Evolutionary conservation across 202 grass and related monocot species (phyloP), one percentile per base, ranked within the genome.

Genomic region (Zoysia matrella): DNA sequence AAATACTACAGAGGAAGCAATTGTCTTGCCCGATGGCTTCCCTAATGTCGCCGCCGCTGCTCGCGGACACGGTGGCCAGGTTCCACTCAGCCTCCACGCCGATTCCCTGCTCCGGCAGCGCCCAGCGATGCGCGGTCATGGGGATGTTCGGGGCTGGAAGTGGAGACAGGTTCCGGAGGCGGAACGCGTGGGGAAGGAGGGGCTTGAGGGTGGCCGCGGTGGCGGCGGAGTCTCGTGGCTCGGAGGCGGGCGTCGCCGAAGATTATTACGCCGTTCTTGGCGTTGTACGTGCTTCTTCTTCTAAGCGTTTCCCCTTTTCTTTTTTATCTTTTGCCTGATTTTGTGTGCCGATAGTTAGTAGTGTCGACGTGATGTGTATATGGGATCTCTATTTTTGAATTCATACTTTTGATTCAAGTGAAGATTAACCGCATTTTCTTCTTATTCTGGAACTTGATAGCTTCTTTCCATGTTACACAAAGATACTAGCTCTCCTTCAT

Each of bases 201-300:
- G 42, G 4, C 3, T 52, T 88, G 13, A 62, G 14, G 39, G 80
- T 98, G 52, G 78, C 52, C 6, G 88, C 92, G 41, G 84, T 85
- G 65, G 69, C 87, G 18, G 77, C 84, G 7, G 88, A 90, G 49
- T 72, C 88, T 15, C 74, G 54, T 15, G 82, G 87, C 65, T 63
- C 80, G 40, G 65, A 79, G 6, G 88, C 86, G 36, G 87, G 86
- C 60, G 79, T 91, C 69, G 95, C 90, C 1, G 95, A 98, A 84
- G 92, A 98, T 70, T 98, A 91, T n/a, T n/a, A n/a, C n/a, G n/a
- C n/a, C n/a, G n/a, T n/a, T n/a, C n/a, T n/a, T n/a, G n/a, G n/a
- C n/a, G n/a, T n/a, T n/a, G n/a, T n/a, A 80, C 60, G 79, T 82
- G 7, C 16, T 49, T 88, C 10, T 46, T 58, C 52, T 53, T 51